phyloP scores from a whole-genome alignment of 805 yeast species.

The Saccharomycopsis microspora region DNA sequence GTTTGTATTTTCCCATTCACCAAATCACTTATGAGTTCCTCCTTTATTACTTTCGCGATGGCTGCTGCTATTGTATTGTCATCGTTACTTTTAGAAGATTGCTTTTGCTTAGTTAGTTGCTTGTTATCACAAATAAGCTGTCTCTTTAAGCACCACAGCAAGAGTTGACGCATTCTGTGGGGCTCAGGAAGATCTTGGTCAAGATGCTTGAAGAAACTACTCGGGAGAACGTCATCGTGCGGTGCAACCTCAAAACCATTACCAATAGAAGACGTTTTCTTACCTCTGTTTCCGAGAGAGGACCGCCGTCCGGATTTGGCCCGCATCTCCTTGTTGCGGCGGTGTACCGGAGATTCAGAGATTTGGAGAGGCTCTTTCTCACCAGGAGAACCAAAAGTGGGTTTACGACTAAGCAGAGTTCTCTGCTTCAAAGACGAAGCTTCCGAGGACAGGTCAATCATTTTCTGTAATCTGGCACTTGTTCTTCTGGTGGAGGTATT shows the following conservation, averaged over 20 bases:
- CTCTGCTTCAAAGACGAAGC: background rate
- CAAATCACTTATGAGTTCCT: constrained; percentile 49
- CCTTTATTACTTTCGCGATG: constrained; percentile 53
- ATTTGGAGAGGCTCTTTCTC: constrained; percentile 13
- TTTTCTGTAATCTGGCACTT: too few relatives aligned
- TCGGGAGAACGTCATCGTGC: constrained; percentile 44
- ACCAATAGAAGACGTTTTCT: constrained; percentile 62
- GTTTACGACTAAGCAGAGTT: background rate
- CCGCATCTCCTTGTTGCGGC: constrained; percentile 17
- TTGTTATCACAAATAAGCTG: constrained; percentile 24
- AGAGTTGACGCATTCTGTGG: constrained; percentile 55
- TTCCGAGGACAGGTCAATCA: background rate
- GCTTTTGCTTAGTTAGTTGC: constrained; percentile 19
- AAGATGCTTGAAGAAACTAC: constrained; percentile 50
- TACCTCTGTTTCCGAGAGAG: constrained; percentile 51
- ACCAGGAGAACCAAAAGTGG: constrained; percentile 7
- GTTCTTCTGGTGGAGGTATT: too few relatives aligned
- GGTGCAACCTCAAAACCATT: constrained; percentile 62
- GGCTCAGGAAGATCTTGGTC: constrained; percentile 59
- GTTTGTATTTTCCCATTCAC: constrained; percentile 47
- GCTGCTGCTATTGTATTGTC: constrained; percentile 31
- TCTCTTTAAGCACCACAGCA: constrained; percentile 57
- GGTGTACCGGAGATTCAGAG: constrained; percentile 17
- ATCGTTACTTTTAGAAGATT: constrained; percentile 4
- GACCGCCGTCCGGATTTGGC: constrained; percentile 27